A percentile compares a stretch with the other conserved stretches of the same genome.
Conservation (phyloP, 331 rosid genomes). For the Acacia pycnantha region DNA sequence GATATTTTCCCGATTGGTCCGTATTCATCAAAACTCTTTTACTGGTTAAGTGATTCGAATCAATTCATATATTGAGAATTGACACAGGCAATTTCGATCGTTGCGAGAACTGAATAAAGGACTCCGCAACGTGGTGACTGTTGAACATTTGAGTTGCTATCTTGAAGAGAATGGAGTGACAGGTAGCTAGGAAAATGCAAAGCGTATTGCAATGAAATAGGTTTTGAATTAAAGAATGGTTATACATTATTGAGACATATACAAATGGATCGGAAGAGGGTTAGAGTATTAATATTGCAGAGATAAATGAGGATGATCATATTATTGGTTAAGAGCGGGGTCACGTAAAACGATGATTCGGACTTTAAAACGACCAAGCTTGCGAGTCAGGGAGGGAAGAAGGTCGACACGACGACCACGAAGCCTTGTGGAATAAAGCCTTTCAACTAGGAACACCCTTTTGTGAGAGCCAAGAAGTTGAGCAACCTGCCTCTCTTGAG, state of each 20-base stretch:
- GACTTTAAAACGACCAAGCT: constrained; percentile 35
- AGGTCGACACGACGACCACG: constrained; percentile 30
- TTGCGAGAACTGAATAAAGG: too few species aligned
- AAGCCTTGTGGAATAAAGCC: constrained; percentile 24
- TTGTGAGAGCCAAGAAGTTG: neutral
- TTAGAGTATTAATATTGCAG: too few species aligned
- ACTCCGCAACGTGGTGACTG: neutral
- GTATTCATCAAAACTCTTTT: too few species aligned
- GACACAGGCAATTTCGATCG: too few species aligned
- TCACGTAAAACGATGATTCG: constrained; percentile 18
- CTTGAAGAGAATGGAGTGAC: too few species aligned
- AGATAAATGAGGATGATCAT: neutral
- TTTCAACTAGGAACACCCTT: constrained; percentile 4
- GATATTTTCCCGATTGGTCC: too few species aligned
- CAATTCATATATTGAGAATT: too few species aligned
- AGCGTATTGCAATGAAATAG: neutral
- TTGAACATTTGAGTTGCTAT: too few species aligned
- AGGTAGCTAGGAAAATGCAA: too few species aligned
- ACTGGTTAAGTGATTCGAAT: too few species aligned
- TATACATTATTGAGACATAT: neutral
- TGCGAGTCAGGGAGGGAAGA: constrained; percentile 15
- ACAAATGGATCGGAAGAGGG: neutral
- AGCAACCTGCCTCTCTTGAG: neutral
- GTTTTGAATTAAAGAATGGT: too few species aligned
- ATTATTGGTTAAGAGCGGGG: neutral